phyloP scores from a whole-genome alignment of 2,329 filamentous ascomycete genomes.

The Fusarium verticillioides region DNA sequence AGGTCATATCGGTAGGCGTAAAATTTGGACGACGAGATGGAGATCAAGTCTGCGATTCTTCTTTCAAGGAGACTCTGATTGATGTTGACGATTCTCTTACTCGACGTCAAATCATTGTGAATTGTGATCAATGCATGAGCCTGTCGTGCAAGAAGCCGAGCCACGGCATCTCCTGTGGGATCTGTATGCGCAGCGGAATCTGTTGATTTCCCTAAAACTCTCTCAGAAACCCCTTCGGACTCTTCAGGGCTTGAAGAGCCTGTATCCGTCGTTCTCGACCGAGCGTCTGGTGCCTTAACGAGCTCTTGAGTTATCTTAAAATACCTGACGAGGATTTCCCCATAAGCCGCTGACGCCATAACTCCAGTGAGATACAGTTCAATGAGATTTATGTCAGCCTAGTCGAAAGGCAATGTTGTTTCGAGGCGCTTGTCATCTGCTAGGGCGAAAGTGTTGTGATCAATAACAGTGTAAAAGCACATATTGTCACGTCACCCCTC shows the following conservation, averaged over 20 bases:
- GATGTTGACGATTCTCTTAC: neutral
- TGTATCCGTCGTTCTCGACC: neutral
- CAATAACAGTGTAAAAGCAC: neutral
- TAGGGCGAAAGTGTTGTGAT: neutral
- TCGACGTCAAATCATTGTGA: constrained; percentile 24
- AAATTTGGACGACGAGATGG: constrained; percentile 72
- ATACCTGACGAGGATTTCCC: constrained; percentile 42
- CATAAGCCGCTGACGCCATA: constrained; percentile 36
- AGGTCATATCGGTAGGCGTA: constrained; percentile 76
- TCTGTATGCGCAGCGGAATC: constrained; percentile 4
- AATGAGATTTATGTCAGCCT: neutral
- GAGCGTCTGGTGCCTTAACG: neutral
- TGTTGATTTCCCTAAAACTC: neutral
- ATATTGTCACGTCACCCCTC: neutral
- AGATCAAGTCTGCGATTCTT: constrained; percentile 66
- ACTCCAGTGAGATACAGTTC: neutral
- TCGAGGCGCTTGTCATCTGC: neutral
- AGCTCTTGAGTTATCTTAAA: constrained; percentile 37
- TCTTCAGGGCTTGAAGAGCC: neutral
- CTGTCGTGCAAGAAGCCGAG: constrained; percentile 47
- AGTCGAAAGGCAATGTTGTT: neutral
- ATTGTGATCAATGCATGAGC: constrained; percentile 41
- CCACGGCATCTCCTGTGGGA: constrained; percentile 35
- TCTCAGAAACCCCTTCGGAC: neutral
- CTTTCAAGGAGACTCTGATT: constrained; percentile 47